Percentiles rank a stretch among this genome's conserved stretches.
phyloP scores from a whole-genome alignment of 2,329 filamentous ascomycete species.

The Ramularia endophylla region DNA sequence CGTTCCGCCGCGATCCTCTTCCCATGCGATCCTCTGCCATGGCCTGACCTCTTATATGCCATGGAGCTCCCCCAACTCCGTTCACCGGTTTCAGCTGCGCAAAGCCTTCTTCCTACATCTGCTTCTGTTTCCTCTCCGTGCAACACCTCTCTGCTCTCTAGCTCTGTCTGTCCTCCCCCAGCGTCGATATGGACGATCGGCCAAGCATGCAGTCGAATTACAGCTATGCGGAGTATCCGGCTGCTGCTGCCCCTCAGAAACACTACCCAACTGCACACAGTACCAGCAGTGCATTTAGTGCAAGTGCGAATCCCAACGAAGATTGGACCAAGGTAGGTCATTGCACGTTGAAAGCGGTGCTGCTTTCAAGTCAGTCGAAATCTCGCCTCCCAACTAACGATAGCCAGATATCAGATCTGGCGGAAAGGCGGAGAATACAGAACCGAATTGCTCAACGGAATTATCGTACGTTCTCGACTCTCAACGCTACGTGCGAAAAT shows the following conservation, averaged over 20 bases:
- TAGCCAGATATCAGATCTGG: conserved; percentile 75
- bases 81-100: conserved; percentile 10
- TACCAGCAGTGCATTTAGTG: conserved; percentile 91
- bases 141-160: conserved; percentile 1
- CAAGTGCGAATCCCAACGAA: conserved; percentile 90
- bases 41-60: conserved; percentile 18
- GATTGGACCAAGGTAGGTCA: conserved; percentile 80
- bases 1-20: conserved; percentile 17
- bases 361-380: no score
- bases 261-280: conserved; percentile 63
- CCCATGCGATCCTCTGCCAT: no score
- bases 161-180: neutral
- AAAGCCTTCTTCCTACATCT: conserved; percentile 7
- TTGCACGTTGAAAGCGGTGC: no score
- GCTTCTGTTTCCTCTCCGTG: neutral
- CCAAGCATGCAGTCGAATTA: conserved; percentile 40
- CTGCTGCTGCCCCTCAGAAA: conserved; percentile 47
- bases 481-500: neutral
- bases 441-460: conserved; percentile 97
- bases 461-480: conserved; percentile 63
- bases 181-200: conserved; percentile 21
- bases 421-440: conserved; percentile 88
- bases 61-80: neutral
- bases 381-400: no score
- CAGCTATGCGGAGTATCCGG: conserved; percentile 34